Conservation (phyloP, 2,329 filamentous ascomycete species). For the Apiospora rasikravindrae region DNA sequence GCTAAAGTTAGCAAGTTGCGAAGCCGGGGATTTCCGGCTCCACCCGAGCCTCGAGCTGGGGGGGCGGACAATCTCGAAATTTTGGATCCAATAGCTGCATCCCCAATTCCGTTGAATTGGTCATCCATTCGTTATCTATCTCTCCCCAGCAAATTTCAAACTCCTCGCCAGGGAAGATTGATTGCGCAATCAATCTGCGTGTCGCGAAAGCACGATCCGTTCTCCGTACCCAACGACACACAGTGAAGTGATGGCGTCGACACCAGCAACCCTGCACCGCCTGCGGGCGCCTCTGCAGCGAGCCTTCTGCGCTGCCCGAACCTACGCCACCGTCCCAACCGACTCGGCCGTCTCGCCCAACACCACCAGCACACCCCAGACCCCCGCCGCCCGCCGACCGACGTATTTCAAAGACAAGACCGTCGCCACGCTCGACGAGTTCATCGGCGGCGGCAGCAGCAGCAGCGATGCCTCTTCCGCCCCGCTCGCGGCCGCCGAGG, state of each 20-base stretch:
- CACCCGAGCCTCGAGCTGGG: neutral
- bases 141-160: constrained; percentile 3
- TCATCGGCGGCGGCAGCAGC: constrained; percentile 53
- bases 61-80: constrained; percentile 9
- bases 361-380: constrained; percentile 17
- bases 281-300: constrained; percentile 37
- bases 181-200: neutral
- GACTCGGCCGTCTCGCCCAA: constrained; percentile 24
- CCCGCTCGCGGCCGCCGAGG: constrained; percentile 56
- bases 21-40: constrained; percentile 16
- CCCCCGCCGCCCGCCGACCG: constrained; percentile 39
- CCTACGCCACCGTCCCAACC: constrained; percentile 39
- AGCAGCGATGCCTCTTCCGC: constrained; percentile 40
- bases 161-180: neutral
- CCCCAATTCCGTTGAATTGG: constrained; percentile 8
- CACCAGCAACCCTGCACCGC: constrained; percentile 34
- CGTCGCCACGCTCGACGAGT: constrained; percentile 64
- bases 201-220: neutral
- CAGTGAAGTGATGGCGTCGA: constrained; percentile 35
- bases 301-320: constrained; percentile 30
- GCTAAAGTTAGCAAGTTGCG: neutral
- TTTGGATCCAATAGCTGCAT: neutral
- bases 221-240: neutral
- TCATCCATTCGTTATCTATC: constrained; percentile 2
- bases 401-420: constrained; percentile 66